Conservation (phyloP, 148 eudicot species). For the Silene conica region DNA sequence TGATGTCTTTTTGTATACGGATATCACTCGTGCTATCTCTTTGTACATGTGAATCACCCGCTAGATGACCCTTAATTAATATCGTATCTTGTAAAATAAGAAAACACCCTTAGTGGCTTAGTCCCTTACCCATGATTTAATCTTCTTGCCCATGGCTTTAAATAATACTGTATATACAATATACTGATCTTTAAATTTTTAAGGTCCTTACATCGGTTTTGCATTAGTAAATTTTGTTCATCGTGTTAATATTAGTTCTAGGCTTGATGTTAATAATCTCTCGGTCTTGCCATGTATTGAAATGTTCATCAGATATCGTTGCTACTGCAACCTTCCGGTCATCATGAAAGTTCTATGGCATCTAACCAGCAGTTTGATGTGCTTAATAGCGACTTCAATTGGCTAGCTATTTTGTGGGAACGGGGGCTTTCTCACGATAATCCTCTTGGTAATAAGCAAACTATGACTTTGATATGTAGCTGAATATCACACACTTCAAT, state of each 20-base stretch:
- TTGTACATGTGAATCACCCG: too few species aligned
- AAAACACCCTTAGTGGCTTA: too few species aligned
- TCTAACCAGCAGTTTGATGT: slow-evolving; percentile 37
- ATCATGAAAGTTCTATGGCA: slow-evolving; percentile 26
- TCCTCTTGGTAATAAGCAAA: slow-evolving; percentile 58
- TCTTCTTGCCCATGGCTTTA: background rate
- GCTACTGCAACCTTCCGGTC: slow-evolving; percentile 48
- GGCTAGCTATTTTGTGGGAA: slow-evolving; percentile 89
- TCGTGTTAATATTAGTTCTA: background rate
- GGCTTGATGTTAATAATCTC: slow-evolving; percentile 7
- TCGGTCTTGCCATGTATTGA: background rate
- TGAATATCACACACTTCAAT: background rate
- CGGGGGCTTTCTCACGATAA: slow-evolving; percentile 92
- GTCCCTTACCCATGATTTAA: too few species aligned
- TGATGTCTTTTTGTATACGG: background rate
- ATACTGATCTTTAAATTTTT: background rate
- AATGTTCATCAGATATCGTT: slow-evolving; percentile 45
- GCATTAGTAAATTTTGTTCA: slow-evolving; percentile 7
- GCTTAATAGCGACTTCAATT: slow-evolving; percentile 41
- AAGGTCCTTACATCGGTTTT: background rate
- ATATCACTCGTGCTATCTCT: background rate
- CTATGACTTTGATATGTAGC: slow-evolving; percentile 6
- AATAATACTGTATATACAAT: background rate
- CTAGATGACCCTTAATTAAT: too few species aligned
- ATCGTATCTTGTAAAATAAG: too few species aligned